Conservation (phyloP, 768 basidiomycete genomes). For the Trametes cingulata region DNA sequence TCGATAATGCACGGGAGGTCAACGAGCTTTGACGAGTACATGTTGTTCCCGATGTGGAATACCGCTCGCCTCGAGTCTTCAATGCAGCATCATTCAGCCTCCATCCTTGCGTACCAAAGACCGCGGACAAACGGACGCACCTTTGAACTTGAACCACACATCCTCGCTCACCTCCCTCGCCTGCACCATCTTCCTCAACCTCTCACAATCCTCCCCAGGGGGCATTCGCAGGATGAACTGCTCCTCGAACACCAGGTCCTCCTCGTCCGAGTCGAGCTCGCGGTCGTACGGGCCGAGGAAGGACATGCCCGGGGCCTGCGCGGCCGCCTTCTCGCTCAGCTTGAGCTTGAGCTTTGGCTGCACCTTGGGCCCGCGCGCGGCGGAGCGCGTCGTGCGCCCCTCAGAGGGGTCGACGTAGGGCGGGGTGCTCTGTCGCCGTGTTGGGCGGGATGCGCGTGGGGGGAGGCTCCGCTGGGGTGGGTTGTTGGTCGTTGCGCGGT, state of each 20-base stretch:
- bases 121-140: constrained; percentile 39
- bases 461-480: constrained; percentile 20
- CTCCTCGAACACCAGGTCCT: constrained; percentile 94
- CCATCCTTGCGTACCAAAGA: neutral
- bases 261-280: constrained; percentile 93
- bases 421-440: constrained; percentile 23
- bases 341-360: constrained; percentile 85
- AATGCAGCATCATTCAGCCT: neutral
- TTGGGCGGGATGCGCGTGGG: constrained; percentile 21
- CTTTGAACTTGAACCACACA: constrained; percentile 97
- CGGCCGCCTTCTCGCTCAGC: constrained; percentile 79
- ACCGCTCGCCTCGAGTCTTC: constrained; percentile 88
- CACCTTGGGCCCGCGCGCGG: constrained; percentile 24
- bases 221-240: constrained; percentile 93
- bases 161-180: constrained; percentile 78
- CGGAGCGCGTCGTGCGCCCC: constrained; percentile 28
- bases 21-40: constrained; percentile 90
- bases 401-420: constrained; percentile 25
- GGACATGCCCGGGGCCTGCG: constrained; percentile 81
- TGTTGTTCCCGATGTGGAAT: constrained; percentile 80
- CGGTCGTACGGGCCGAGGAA: constrained; percentile 92
- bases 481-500: constrained; percentile 18
- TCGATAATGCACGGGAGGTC: constrained; percentile 95
- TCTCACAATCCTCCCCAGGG: constrained; percentile 78
- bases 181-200: constrained; percentile 77